Base-by-base conservation (phyloP, 345 rosid genomes). In the Clarkia xantiana region DNA sequence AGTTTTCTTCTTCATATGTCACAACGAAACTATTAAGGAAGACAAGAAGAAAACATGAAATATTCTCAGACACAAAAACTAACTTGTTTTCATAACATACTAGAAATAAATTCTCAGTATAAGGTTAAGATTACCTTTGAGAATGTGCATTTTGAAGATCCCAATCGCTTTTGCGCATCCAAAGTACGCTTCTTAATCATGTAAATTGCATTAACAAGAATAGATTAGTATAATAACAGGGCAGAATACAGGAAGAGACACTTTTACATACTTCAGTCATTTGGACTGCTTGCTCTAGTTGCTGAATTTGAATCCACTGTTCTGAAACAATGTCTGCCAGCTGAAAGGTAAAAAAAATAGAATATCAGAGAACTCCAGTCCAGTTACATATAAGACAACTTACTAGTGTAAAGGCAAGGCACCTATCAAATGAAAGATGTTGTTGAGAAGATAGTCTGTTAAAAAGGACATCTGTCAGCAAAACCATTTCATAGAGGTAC, bases 291-390 rank as follows among this genome's bases (percentile, higher is more conserved):
- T 79, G 93, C 75, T 77, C 82, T 53, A 79, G 70, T 49, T 71
- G 82, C 58, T 75, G 86, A 59, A 82, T 61, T 65, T 75, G 86
- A 67, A 77, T 75, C 93, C 93, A 82, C 55, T 56, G 78, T 43
- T 79, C 84, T 15, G 76, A 60, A 45, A 82, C 80, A 44, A 77
- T 59, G 52, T 69, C 84, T 43, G 63, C 58, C 74, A 71, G 72
- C 86, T 79, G 60, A 20, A 60, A 48, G 19, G 42, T 56, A 41
- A 34, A 51, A 51, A 7, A 52, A 36, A 18, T 9, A 20, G 65
- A 49, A 39, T 57, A 46, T 47, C 14, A 55, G 40, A 23, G 64
- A 63, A 7, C 36, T 3, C 1, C 7, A 29, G 8, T 29, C 36
- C 36, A 29, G 36, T 5, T 5, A 29, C 36, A 29, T 29, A 22